Conservation (phyloP, 208 protist genomes). For the Tritrichomonas musculus region DNA sequence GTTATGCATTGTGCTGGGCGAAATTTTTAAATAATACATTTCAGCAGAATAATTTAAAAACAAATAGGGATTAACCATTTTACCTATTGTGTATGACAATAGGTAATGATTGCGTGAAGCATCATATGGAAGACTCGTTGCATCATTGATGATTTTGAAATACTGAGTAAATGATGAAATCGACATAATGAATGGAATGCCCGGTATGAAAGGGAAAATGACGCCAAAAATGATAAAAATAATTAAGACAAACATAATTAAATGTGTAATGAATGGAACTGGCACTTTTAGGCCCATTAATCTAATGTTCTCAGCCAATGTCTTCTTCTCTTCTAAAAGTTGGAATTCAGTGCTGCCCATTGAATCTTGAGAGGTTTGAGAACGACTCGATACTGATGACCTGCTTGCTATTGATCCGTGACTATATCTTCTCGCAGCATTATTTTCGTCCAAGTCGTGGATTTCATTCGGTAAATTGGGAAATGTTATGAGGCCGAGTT, state of each 20-base stretch:
- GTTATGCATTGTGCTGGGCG: too few relatives aligned
- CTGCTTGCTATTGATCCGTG: background rate
- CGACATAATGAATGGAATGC: background rate
- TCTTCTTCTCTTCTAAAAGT: background rate
- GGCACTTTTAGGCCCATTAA: background rate
- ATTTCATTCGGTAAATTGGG: background rate
- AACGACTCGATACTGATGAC: background rate
- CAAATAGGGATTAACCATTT: too few relatives aligned
- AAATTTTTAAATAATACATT: too few relatives aligned
- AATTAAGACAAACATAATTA: background rate
- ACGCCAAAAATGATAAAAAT: background rate
- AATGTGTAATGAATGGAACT: background rate
- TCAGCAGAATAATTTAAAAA: too few relatives aligned
- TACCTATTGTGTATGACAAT: too few relatives aligned
- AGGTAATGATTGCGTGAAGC: background rate
- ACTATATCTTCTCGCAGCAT: background rate
- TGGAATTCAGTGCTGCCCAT: background rate
- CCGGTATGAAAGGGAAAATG: background rate
- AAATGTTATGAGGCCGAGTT: background rate
- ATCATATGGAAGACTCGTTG: background rate
- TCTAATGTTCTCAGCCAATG: background rate
- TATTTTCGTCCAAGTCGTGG: background rate
- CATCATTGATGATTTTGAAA: background rate
- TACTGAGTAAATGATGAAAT: background rate
- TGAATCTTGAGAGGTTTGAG: background rate